Evolutionary conservation across 2,329 filamentous ascomycete species (phyloP), one percentile per base, ranked within the genome.

Genomic region (Colletotrichum coccodes): DNA sequence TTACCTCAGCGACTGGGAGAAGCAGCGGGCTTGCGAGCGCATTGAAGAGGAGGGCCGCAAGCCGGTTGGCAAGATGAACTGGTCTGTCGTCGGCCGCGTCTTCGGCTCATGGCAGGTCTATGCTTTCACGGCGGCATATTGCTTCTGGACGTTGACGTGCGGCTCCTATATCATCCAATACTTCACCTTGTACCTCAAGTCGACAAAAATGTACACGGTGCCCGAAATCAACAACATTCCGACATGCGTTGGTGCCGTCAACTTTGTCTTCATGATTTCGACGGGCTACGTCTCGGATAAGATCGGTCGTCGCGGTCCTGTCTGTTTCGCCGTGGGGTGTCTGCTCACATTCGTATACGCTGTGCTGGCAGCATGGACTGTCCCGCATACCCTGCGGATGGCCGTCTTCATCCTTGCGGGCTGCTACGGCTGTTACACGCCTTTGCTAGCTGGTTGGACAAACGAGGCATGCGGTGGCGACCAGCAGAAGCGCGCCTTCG

Each of bases 11-110:
- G 79, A 80, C 0, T 78, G 90, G 71, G 92, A 95, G 77, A 85
- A 86, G 28, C 83, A 88, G 64, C 86, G 91, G 44, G 90, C 93
- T 70, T 83, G 87, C 16, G 86, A 91, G 52, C 87, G 92, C 71
- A 95, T 95, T 75, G 86, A 92, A 71, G 86, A 89, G 60, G 82
- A 83, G 49, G 82, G 81, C 21, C 77, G 80, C 56, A 76, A 75
- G 54, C 80, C 80, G 3, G 70, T 73, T 2, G 78, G 79, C 1
- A 79, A 79, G 70, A 74, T 82, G 61, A 74, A 82, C 62, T 76
- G 76, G 73, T 71, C 73, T 36, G 77, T 83, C 23, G 69, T 83
- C 60, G 73, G 74, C 53, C 79, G 81, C 62, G 79, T 83, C 62
- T 78, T 80, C 62, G 70, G 70, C 1, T 80, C 79, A 1, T 84